Conservation (phyloP, 1,139 yeast species). For the Kodamaea fungicola region DNA sequence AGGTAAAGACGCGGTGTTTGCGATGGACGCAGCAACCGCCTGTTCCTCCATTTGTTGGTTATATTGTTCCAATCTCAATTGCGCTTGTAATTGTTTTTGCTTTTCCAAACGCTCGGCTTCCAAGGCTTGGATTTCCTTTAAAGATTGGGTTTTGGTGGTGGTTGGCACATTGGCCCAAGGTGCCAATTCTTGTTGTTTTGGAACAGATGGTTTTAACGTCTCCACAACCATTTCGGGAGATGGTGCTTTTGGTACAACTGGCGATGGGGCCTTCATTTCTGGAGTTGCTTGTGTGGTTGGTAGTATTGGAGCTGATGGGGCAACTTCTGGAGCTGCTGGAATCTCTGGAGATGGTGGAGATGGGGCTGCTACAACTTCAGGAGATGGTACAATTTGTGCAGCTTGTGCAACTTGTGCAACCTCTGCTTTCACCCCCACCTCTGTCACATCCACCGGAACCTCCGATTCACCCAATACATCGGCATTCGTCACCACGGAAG, state of each 20-base stretch:
- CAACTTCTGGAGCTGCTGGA: slow-evolving; percentile 5
- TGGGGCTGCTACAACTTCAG: background rate
- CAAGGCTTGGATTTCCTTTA: slow-evolving; percentile 67
- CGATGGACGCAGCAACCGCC: slow-evolving; percentile 16
- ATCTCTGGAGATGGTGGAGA: too few species aligned
- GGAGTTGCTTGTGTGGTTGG: too few species aligned
- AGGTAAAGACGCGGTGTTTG: slow-evolving; percentile 38
- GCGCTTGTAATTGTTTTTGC: slow-evolving; percentile 34
- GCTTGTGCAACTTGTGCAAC: too few species aligned
- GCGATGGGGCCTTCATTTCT: too few species aligned
- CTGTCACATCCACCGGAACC: too few species aligned
- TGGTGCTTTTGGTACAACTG: slow-evolving; percentile 5
- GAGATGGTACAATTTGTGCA: slow-evolving; percentile 1
- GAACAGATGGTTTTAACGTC: slow-evolving; percentile 20
- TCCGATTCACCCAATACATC: too few species aligned
- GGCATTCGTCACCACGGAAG: too few species aligned
- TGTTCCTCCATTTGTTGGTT: slow-evolving; percentile 13
- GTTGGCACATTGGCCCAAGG: slow-evolving; percentile 50
- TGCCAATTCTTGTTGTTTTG: slow-evolving; percentile 35
- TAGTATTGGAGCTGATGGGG: slow-evolving; percentile 1
- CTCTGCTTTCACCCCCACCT: too few species aligned
- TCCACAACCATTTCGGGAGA: slow-evolving; percentile 5
- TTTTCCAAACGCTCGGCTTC: slow-evolving; percentile 55
- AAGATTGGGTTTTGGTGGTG: slow-evolving; percentile 39
- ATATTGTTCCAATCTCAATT: slow-evolving; percentile 23